Evolutionary conservation across 129 eudicot genomes (phyloP), one percentile per base, ranked within the genome.

Genomic region (Escallonia rubra): DNA sequence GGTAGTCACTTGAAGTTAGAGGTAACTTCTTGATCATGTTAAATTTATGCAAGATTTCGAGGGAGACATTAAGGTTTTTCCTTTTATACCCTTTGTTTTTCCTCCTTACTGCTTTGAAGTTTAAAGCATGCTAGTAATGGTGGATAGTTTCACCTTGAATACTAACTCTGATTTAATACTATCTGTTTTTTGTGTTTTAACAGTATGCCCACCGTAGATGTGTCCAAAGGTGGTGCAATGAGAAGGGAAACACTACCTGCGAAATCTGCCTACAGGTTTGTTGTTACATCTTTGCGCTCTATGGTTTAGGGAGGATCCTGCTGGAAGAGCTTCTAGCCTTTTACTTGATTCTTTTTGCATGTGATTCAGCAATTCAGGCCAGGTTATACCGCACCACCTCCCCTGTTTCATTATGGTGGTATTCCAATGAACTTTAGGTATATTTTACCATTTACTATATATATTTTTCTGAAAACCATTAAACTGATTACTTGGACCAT

Each of bases 221-320:
- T 57, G 91, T 90, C 61, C 97, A 90, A 64, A 70, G 81, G 68
- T 90, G 97, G 97, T 90, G 97, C 78, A 80, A 87, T 42, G 91
- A 84, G 82, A 90, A 90, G 85, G 97, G 97, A 16, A 81, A 90
- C 85, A 87, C 87, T 15, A 60, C 58, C 52, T 90, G 97, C 34
- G 97, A 90, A 78, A 90, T 90, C 16, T 90, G 97, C 68, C 89
- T 43, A 10, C 85, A 87, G 97, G 97, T 89, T 61, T 57, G 65
- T 60, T 7, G 5, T 43, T 39, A 1, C 4, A 10, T 38, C 53
- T 57, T 47, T 51, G 64, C 8, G 6, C 23, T 50, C 39, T 53
- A 40, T 61, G 52, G 53, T 61, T 51, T 61, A 50, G 55, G 10
- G 38, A 41, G 43, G 38, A 15, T 10, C 3, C 64, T 72, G 51